Conservation (phyloP, 345 rosid genomes). For the Nephelium lappaceum region DNA sequence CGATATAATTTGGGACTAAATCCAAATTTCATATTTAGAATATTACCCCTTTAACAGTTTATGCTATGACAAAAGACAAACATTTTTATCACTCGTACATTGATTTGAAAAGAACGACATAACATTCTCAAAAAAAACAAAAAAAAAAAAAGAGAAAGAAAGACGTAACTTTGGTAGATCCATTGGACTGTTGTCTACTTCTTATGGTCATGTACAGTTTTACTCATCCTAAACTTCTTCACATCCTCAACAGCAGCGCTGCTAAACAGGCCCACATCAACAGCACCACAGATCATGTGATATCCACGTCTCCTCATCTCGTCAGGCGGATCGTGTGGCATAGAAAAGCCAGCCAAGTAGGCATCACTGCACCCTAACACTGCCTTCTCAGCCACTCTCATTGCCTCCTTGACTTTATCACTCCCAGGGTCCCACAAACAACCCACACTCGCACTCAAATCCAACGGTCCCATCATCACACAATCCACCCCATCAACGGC, state of each 20-base stretch:
- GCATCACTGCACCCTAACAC: slow-evolving; percentile 62
- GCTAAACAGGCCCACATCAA: slow-evolving; percentile 69
- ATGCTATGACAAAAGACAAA: no score
- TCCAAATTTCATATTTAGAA: no score
- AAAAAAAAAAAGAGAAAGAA: no score
- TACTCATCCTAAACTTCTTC: slow-evolving; percentile 60
- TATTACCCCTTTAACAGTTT: no score
- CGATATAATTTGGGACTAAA: no score
- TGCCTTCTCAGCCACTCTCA: slow-evolving; percentile 66
- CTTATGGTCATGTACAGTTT: slow-evolving; percentile 26
- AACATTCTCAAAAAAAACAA: no score
- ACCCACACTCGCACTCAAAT: slow-evolving; percentile 82
- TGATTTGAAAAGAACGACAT: no score
- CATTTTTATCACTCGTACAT: no score
- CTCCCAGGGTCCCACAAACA: slow-evolving; percentile 83
- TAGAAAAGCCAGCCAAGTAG: slow-evolving; percentile 60
- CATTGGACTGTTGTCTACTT: no score
- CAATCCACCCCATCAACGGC: slow-evolving; percentile 7
- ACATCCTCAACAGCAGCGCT: slow-evolving; percentile 75
- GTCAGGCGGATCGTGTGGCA: slow-evolving; percentile 63
- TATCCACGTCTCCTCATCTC: slow-evolving; percentile 67
- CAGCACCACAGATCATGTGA: slow-evolving; percentile 71
- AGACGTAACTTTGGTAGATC: no score
- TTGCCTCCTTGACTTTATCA: slow-evolving; percentile 69
- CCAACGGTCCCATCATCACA: slow-evolving; percentile 48